Base-by-base conservation (phyloP, 1,139 yeast species). In the Candida sp. region DNA sequence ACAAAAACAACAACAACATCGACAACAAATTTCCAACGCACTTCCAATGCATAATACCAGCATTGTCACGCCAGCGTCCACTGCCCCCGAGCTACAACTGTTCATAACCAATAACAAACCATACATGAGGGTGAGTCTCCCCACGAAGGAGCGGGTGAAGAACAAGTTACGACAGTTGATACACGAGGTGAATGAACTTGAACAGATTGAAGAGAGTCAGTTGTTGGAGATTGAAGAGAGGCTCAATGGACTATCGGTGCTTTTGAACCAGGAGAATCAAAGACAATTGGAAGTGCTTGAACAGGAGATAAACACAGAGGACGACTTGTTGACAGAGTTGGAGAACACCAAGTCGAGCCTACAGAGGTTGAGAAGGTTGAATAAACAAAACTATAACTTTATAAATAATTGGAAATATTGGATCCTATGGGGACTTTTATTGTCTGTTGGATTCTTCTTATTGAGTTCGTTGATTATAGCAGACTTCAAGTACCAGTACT, bases 401-500 rank as follows among this genome's bases (percentile, higher is more conserved):
- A 22, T 33, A 35, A 44, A 33, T 33, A 12, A 22, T 32, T 22
- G 26, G 33, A 42, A 34, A 34, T 46, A 42, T 42, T 41, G 42
- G 42, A 25, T 45, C 46, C 34, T 46, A 42, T 8, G 41, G 30
- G 27, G 28, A 12, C 17, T 44, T 27, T 3, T 43, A 22, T 22
- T 56, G n/a, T 22, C 48, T 31, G 35, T 46, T 25, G 41, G 56
- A 7, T 33, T 57, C 8, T 37, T 62, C 23, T 54, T 65, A 43
- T 46, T 61, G 9, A 48, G 54, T 27, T 57, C 66, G 3, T 66
- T 73, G 8, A 62, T 65, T 49, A 46, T 63, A 27, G 68, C 74
- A 7, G 71, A 68, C 34, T 60, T 70, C 42, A 62, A 61, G 37
- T 72, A 73, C 58, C 70, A 69, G 28, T 73, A 73, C 58, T 73